Base-by-base conservation (phyloP, 164 flowering plant genomes). In the Aristolochia contorta region DNA sequence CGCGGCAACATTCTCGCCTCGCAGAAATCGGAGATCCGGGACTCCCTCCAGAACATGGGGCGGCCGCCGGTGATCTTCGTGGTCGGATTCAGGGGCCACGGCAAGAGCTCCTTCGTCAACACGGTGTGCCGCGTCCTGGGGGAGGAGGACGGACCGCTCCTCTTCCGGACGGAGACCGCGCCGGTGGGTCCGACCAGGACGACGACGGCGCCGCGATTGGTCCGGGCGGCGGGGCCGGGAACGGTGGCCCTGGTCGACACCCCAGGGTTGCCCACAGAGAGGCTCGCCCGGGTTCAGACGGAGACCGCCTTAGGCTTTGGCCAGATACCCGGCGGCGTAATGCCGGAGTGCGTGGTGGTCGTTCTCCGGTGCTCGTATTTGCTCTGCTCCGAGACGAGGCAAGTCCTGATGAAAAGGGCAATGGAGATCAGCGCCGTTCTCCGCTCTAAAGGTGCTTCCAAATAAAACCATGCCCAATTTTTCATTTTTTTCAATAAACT, bases 31-130 rank as follows among this genome's bases (percentile, higher is more conserved):
- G 45, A 49, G 12, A 49, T 61, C 64, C 56, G 56, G 18, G 12
- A 50, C 56, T 12, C 64, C 18, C 46, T 61, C 5, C 55, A 27
- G 2, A 8, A 23, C 51, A 19, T 47, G 8, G 14, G 20, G 19
- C n/a, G 13, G n/a, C 47, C 56, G 19, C 64, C 64, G 6, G 19
- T 24, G 24, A 61, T 61, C 24, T 32, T 21, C 56, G n/a, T 61
- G 25, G 1, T 61, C 1, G 64, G 64, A 16, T 51, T 30, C 64
- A 30, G 41, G 25, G 64, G 56, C 27, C 64, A 50, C 20, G 64
- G 64, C 56, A 61, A 61, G 64, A 61, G 64, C 56, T 16, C 64
- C 46, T 52, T 61, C 56, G 24, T 61, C 55, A 61, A 50, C 64
- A 61, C 64, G n/a, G 27, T 18, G 8, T 61, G 64, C 23, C 55